Evolutionary conservation across 352 stramenopile species (phyloP).

Genomic region (Blastocystis sp.): DNA sequence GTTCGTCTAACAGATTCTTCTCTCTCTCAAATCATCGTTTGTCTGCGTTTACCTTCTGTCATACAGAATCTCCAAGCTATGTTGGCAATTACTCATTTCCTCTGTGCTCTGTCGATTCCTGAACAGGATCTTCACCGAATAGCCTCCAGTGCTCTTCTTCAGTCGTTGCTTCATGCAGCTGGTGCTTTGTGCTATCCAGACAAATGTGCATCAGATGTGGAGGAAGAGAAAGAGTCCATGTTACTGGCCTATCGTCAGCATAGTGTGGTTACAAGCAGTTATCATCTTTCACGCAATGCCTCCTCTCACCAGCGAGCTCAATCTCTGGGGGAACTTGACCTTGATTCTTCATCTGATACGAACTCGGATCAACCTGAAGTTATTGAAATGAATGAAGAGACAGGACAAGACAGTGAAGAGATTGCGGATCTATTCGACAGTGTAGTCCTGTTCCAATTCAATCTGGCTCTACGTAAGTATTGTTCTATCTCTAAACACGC

Average conservation of each 20-base stretch:
- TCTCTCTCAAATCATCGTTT: neutral
- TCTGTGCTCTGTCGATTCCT: neutral
- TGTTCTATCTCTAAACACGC: neutral
- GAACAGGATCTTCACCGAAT: neutral
- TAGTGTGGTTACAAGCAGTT: neutral
- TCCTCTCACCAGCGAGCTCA: no score
- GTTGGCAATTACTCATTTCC: neutral
- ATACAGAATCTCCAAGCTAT: neutral
- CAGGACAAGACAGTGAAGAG: neutral
- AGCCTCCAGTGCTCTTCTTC: neutral
- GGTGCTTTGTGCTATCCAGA: neutral
- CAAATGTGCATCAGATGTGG: neutral
- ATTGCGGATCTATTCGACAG: neutral
- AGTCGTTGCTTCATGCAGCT: neutral
- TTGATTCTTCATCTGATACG: no score
- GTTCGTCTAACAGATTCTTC: neutral
- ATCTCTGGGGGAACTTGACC: no score
- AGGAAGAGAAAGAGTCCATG: neutral
- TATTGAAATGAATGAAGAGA: neutral
- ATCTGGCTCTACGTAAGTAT: neutral
- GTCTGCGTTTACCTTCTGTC: neutral
- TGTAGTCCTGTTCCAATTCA: neutral
- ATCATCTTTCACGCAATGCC: no score
- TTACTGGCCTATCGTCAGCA: neutral
- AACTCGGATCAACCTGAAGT: no score